A percentile compares a stretch with the other conserved stretches of the same genome.
Evolutionary conservation across 208 protist species (phyloP).

Genomic region (Wallacemonas collosoma): DNA sequence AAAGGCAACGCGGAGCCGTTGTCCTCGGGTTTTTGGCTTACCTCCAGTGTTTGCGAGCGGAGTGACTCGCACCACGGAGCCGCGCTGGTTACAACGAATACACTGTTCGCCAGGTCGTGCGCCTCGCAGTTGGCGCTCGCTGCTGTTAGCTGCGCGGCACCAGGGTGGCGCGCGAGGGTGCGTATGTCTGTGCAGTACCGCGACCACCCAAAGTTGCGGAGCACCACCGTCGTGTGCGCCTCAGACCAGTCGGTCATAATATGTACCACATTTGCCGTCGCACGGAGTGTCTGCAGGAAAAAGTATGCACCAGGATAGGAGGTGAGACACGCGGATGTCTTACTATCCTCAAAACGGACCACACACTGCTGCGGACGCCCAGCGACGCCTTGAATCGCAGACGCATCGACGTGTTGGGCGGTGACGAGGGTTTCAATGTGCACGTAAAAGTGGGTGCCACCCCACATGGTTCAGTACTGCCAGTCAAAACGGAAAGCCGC

Average conservation of each 20-base stretch:
- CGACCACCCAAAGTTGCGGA: constrained; percentile 54
- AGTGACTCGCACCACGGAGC: constrained; percentile 44
- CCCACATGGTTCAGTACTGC: constrained; percentile 33
- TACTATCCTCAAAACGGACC: constrained; percentile 24
- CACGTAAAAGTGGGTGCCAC: constrained; percentile 74
- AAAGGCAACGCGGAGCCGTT: neutral
- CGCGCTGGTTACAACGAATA: constrained; percentile 47
- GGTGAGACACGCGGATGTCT: constrained; percentile 28
- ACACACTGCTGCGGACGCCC: constrained; percentile 48
- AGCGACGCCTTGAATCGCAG: constrained; percentile 21
- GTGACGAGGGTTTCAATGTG: constrained; percentile 60
- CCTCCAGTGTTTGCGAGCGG: constrained; percentile 45
- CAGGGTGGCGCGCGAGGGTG: constrained; percentile 35
- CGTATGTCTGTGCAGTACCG: constrained; percentile 45
- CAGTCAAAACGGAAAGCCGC: neutral
- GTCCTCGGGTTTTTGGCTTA: constrained; percentile 33
- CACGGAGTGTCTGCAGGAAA: constrained; percentile 67
- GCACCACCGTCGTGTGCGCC: constrained; percentile 35
- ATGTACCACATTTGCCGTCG: constrained; percentile 51
- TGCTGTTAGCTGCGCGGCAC: constrained; percentile 31
- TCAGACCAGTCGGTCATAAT: constrained; percentile 52
- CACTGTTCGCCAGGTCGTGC: constrained; percentile 31
- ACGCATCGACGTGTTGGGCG: constrained; percentile 14
- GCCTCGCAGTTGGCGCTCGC: constrained; percentile 38
- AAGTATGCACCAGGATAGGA: constrained; percentile 58